Percentiles rank a stretch among this genome's conserved stretches.
Conservation (phyloP, 2,329 filamentous ascomycete genomes). For the Arachnomyces sp. region DNA sequence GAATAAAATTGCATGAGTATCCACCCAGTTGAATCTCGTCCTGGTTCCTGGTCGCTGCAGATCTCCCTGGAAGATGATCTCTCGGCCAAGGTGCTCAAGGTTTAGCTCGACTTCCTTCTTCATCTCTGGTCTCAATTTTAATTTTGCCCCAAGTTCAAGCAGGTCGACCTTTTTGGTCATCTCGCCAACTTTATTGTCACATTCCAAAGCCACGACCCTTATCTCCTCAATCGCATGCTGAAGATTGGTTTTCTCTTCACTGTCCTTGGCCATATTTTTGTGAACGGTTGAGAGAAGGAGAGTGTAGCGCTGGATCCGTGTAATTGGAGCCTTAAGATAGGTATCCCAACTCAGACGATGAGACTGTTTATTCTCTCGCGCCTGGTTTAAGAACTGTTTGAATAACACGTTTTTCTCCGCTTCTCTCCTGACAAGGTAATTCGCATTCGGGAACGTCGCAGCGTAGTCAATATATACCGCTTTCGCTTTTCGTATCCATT, state of each 20-base stretch:
- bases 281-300: conserved; percentile 75
- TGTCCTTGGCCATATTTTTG: conserved; percentile 74
- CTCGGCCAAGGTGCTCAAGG: conserved; percentile 84
- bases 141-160: conserved; percentile 72
- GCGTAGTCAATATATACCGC: conserved; percentile 88
- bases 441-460: conserved; percentile 74
- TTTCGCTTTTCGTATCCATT: conserved; percentile 95
- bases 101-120: conserved; percentile 75
- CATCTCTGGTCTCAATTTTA: conserved; percentile 81
- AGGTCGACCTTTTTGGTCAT: conserved; percentile 86
- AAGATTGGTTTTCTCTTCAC: conserved; percentile 82
- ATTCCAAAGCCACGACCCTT: conserved; percentile 79
- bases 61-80: conserved; percentile 83
- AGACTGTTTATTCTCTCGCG: conserved; percentile 68
- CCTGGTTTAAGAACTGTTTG: conserved; percentile 73
- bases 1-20: conserved; percentile 87
- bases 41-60: conserved; percentile 81
- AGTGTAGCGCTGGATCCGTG: conserved; percentile 81
- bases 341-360: conserved; percentile 87
- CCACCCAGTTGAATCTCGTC: conserved; percentile 83
- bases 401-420: conserved; percentile 79
- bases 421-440: conserved; percentile 76
- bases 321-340: conserved; percentile 88
- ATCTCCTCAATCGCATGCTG: conserved; percentile 84
- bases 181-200: conserved; percentile 85